phyloP scores from a whole-genome alignment of 352 stramenopile genomes.

The Phytophthora ohioensis region DNA sequence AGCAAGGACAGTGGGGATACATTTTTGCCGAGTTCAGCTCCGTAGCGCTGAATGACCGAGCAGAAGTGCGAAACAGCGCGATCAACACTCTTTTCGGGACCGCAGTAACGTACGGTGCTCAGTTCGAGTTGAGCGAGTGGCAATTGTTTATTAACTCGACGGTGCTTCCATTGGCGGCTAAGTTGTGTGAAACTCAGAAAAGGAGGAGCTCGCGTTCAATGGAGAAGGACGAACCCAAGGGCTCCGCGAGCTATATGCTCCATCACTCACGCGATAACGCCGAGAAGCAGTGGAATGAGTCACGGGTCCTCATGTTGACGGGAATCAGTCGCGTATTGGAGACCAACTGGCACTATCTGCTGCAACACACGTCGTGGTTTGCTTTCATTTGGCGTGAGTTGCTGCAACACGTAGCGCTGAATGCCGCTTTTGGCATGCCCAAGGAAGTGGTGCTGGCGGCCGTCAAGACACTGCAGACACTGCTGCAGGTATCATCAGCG shows the following conservation, averaged over 20 bases:
- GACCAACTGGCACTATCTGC: conserved; percentile 78
- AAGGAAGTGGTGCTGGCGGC: conserved; percentile 85
- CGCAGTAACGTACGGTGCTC: conserved; percentile 93
- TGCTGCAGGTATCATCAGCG: conserved; percentile 83
- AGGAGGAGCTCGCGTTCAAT: conserved; percentile 19
- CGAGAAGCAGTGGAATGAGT: conserved; percentile 98
- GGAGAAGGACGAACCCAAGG: conserved; percentile 29
- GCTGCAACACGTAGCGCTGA: conserved; percentile 66
- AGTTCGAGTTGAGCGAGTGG: conserved; percentile 94
- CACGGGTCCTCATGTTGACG: conserved; percentile 94
- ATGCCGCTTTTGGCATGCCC: conserved; percentile 58
- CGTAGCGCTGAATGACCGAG: conserved; percentile 92
- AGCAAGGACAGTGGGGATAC: conserved; percentile 63
- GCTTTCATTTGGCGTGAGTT: conserved; percentile 67
- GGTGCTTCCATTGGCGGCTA: conserved; percentile 90
- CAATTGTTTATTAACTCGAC: conserved; percentile 94
- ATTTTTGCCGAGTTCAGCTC: conserved; percentile 85
- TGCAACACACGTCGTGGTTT: conserved; percentile 73
- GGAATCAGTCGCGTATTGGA: conserved; percentile 95
- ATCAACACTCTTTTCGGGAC: conserved; percentile 98
- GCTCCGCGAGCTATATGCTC: conserved; percentile 68
- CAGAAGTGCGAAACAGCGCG: conserved; percentile 96
- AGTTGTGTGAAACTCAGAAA: conserved; percentile 59
- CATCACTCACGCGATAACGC: conserved; percentile 96
- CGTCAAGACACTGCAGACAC: conserved; percentile 79